Base-by-base conservation (phyloP, 371 early-diverging fungal genomes). In the Apophysomyces elegans region DNA sequence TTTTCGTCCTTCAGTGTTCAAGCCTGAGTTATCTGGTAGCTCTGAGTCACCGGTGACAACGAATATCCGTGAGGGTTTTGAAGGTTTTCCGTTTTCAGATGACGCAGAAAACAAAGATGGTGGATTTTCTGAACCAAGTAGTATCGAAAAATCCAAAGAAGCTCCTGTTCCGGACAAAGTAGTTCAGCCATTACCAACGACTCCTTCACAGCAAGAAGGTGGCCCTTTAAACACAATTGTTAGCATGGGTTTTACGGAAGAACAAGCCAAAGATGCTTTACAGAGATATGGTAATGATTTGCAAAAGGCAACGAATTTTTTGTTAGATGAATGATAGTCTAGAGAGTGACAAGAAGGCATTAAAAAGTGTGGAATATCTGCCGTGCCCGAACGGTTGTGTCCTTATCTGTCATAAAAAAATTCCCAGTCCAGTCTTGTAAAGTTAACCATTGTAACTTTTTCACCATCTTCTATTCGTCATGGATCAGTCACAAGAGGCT, bases 281-380 rank as follows among this genome's bases (percentile, higher is more conserved):
- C 50, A 21, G 9, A 4, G 50, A n/a, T 32, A 50, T 18, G 50
- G 32, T 26, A 18, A 50, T 21, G 50, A 50, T 26, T 36, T 62
- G 13, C 62, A 62, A 44, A 62, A 41, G 26, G 62, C 62, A 12
- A 62, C 62, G 26, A 62, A 62, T 36, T 62, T 62, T 62, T 47
- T 62, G 36, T 35, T 62, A n/a, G 62, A 62, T 26, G 36, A 62
- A 37, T 62, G 26, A 26, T 26, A 26, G 26, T 26, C 1, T 26
- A 26, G 26, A 26, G 26, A 26, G 26, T 26, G 26, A 26, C 26
- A 26, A 26, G 18, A 26, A 26, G 26, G 26, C 26, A 26, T 26
- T 26, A 26, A 26, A 26, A 26, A 26, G 26, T 26, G 26, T 26
- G 26, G 26, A 26, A 26, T 26, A 26, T 26, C 26, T 26, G 26